Percentiles rank a stretch among this genome's conserved stretches.
Evolutionary conservation across 148 eudicot species (phyloP).

Genomic region (Camellia granthamiana): DNA sequence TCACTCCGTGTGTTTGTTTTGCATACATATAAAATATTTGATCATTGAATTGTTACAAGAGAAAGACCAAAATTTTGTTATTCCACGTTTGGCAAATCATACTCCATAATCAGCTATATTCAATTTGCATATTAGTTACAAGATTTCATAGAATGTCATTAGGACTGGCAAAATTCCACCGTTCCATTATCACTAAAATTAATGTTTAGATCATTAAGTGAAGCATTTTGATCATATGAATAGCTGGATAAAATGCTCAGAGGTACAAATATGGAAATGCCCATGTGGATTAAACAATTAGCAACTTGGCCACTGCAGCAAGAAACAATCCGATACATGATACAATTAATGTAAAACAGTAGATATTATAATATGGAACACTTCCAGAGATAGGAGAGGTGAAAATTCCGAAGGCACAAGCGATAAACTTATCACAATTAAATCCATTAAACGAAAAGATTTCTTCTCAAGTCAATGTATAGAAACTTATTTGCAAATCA

Average conservation of each 20-base stretch:
- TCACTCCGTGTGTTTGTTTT: not conserved
- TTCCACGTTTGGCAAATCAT: not conserved
- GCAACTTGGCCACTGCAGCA: not conserved
- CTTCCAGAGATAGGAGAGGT: not conserved
- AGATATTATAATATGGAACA: not conserved
- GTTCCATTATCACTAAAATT: not conserved
- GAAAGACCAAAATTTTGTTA: not conserved
- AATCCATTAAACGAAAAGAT: too few relatives aligned
- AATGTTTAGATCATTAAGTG: not conserved
- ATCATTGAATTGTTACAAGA: not conserved
- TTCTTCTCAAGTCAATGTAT: too few relatives aligned
- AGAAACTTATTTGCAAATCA: too few relatives aligned
- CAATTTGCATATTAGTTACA: not conserved
- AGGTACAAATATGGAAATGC: not conserved
- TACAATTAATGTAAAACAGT: not conserved
- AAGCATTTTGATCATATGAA: not conserved
- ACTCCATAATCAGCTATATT: slow-evolving; percentile 2
- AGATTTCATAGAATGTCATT: not conserved
- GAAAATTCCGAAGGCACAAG: not conserved
- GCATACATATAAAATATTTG: not conserved
- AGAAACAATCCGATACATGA: not conserved
- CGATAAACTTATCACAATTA: too few relatives aligned
- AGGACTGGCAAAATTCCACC: not conserved
- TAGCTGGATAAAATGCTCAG: not conserved
- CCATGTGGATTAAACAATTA: not conserved